Base-by-base conservation (phyloP, 1,284 basidiomycete species). In the Cutaneotrichosporon spelunceum region DNA sequence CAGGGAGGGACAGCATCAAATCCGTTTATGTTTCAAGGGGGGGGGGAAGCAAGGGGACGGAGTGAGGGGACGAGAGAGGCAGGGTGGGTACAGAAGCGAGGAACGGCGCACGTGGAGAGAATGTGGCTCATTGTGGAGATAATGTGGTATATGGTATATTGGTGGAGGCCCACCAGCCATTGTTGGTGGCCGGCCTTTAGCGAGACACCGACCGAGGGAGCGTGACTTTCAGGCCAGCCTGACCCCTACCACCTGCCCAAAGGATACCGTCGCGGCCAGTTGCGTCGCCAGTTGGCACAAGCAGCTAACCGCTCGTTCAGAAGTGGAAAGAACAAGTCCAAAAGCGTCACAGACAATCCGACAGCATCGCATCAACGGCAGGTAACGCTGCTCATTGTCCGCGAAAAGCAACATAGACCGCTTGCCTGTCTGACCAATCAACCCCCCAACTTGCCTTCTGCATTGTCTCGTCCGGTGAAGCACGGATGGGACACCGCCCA, bases 271-370 rank as follows among this genome's bases (percentile, higher is more conserved):
- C 39, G 19, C 9, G 6, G 39, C 39, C 39, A 42, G 39, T 42
- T 42, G 13, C 39, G 19, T n/a, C 19, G 39, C 39, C 39, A 42
- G 39, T 42, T 42, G 13, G 39, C 16, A n/a, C 39, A 7, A n/a
- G 39, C 39, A 8, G 39, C 39, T 19, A n/a, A 19, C 39, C 19
- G 39, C 39, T 42, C 39, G 39, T n/a, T 42, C 27, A 49, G 48
- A 49, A 49, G 48, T 49, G 48, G 48, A 49, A 49, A 49, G 48
- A 49, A 49, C 48, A 29, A 10, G 14, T 23, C 23, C 50, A 52
- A 50, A 50, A 24, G 45, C 23, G 45, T 27, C 45, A 47, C 26
- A 47, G 45, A 47, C 26, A 47, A 42, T n/a, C 14, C 39, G 3
- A 42, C 16, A 42, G 39, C 39, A 42, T 42, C 39, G 19, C 39